Conservation (phyloP, 179 eudicot genomes). For the Gypsophila paniculata region DNA sequence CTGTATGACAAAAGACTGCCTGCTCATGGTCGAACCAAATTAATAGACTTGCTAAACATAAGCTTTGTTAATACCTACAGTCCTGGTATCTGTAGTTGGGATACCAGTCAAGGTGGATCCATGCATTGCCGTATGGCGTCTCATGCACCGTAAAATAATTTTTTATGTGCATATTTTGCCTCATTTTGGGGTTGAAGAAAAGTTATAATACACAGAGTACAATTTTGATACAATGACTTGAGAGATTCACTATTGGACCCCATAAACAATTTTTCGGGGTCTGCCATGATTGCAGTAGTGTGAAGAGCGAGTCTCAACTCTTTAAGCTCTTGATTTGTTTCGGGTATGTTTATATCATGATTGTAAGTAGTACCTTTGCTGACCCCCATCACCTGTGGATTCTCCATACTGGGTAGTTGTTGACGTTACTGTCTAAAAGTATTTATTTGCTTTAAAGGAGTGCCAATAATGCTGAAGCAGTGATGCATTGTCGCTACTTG, state of each 20-base stretch:
- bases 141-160: no score
- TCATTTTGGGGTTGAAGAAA: no score
- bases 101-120: neutral
- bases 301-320: neutral
- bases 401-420: neutral
- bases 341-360: neutral
- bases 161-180: no score
- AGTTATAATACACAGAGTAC: no score
- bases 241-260: no score
- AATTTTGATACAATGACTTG: no score
- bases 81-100: neutral
- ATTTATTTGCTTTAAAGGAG: neutral
- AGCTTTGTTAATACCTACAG: neutral
- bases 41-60: neutral
- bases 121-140: no score
- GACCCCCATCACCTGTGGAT: neutral
- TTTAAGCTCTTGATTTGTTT: conserved; percentile 5
- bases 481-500: neutral
- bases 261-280: neutral
- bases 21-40: neutral
- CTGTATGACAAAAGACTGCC: neutral
- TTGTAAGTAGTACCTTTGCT: neutral
- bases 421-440: neutral
- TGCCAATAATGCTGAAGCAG: neutral
- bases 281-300: neutral